Evolutionary conservation across 345 rosid genomes (phyloP).

Genomic region (Hibiscus tridactylites): DNA sequence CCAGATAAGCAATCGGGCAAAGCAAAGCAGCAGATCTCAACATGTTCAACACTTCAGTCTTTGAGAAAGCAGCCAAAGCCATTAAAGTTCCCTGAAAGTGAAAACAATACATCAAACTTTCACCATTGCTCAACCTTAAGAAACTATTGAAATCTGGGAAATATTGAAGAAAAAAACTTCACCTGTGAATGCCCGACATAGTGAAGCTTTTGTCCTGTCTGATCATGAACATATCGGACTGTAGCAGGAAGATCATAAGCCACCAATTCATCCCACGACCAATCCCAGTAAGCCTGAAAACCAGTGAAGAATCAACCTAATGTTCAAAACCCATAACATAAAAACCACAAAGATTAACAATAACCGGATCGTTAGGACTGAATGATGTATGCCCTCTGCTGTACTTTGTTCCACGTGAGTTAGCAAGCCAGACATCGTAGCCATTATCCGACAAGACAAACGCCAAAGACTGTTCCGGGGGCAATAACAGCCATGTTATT

Average conservation of each 20-base stretch:
- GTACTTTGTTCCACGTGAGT: constrained; percentile 37
- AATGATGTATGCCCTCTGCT: constrained; percentile 34
- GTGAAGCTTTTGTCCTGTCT: constrained; percentile 37
- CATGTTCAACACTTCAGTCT: constrained; percentile 23
- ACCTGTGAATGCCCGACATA: constrained; percentile 49
- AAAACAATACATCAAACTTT: not conserved
- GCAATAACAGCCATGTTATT: constrained; percentile 30
- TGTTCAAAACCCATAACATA: not conserved
- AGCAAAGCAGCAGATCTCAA: constrained; percentile 48
- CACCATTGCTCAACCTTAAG: not conserved
- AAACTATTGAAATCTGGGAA: not conserved
- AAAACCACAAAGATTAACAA: not conserved
- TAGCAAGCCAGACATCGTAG: constrained; percentile 40
- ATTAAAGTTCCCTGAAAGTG: constrained; percentile 41
- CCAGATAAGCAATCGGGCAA: constrained; percentile 40
- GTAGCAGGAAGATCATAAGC: constrained; percentile 48
- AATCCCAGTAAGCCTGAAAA: constrained; percentile 42
- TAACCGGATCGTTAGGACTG: constrained; percentile 21
- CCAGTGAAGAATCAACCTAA: not conserved
- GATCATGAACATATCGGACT: constrained; percentile 28
- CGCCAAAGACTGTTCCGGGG: constrained; percentile 36
- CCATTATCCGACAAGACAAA: constrained; percentile 41
- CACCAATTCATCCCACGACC: constrained; percentile 53
- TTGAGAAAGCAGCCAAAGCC: constrained; percentile 47
- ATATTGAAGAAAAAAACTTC: not conserved